Conservation (phyloP, 352 stramenopile species). For the Pythium chondricola region DNA sequence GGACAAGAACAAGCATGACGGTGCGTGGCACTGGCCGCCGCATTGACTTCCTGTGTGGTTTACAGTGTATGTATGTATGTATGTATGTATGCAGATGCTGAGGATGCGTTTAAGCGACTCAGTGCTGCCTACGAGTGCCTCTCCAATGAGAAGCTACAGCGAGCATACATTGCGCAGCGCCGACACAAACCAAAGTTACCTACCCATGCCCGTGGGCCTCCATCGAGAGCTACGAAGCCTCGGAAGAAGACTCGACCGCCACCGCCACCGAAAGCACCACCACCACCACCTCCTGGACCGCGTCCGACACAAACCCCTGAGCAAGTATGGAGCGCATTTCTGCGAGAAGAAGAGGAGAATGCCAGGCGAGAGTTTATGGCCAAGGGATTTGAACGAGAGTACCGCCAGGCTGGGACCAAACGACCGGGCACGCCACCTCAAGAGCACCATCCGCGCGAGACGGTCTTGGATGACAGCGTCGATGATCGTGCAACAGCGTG, state of each 20-base stretch:
- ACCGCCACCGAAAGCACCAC: not conserved
- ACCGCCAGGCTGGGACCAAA: constrained; percentile 7
- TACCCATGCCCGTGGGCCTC: no score
- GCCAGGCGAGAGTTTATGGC: constrained; percentile 48
- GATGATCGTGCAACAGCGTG: constrained; percentile 5
- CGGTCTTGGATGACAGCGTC: not conserved
- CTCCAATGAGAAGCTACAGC: constrained; percentile 33
- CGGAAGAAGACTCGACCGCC: constrained; percentile 6
- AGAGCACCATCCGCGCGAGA: not conserved
- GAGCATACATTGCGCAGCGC: constrained; percentile 42
- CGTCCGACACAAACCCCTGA: constrained; percentile 38
- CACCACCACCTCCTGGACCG: constrained; percentile 3
- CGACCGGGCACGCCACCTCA: not conserved
- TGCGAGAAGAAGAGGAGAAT: constrained; percentile 61
- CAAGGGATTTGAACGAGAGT: constrained; percentile 62
- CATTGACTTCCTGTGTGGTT: not conserved
- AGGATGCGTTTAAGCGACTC: constrained; percentile 73
- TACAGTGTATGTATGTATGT: not conserved
- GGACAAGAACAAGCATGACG: constrained; percentile 24
- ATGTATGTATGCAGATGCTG: constrained; percentile 34
- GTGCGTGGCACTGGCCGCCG: constrained; percentile 1
- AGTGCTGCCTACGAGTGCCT: constrained; percentile 77
- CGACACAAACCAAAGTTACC: constrained; percentile 1
- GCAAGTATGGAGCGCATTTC: constrained; percentile 66
- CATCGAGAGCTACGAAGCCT: not conserved